Evolutionary conservation across 805 yeast genomes (phyloP), one percentile per base, ranked within the genome.

Genomic region (Candida ovalis): DNA sequence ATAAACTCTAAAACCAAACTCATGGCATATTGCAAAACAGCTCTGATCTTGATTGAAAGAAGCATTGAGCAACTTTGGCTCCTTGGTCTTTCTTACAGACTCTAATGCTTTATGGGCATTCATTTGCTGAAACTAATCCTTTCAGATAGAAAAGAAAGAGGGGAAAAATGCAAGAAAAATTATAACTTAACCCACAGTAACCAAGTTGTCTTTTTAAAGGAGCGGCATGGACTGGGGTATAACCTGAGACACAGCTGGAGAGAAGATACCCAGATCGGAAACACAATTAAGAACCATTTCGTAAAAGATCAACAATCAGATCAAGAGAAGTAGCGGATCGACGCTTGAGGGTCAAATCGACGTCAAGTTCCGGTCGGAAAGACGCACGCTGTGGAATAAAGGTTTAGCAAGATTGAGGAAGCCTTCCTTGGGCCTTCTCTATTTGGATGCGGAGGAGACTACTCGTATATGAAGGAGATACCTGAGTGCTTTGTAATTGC

Each of bases 1-100:
- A 72, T 81, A 92, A 12, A 92, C 96, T 46, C 82, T 70, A 64
- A 92, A 90, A 17, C 98, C 97, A 40, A 72, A 67, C 50, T 87
- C 90, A 52, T 81, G 84, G 45, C 94, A 87, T 23, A 88, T 73
- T 18, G 96, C 88, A 69, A 92, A 90, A 64, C 97, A 92, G 33
- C 89, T 84, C 59, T 82, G 86, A 68, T 91, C 96, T 67, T 89
- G 96, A 67, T 92, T 92, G 73, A 89, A 91, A 23, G 81, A 70
- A 9, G 86, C 81, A 51, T 80, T 75, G 19, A 84, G 70, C 35
- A 83, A 71, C 45, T 63, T 63, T 1, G 75, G 69, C 58, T 62
- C 63, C 23, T 45, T 49, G 6, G 53, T n/a, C 17, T 45, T 50
- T 17, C 30, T 38, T 3, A 38, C 37, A 30, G 56, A 43, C 30